Evolutionary conservation across 225 moss, liverwort and hornwort species (phyloP).

Genomic region (Physcomitrellopsis africana): DNA sequence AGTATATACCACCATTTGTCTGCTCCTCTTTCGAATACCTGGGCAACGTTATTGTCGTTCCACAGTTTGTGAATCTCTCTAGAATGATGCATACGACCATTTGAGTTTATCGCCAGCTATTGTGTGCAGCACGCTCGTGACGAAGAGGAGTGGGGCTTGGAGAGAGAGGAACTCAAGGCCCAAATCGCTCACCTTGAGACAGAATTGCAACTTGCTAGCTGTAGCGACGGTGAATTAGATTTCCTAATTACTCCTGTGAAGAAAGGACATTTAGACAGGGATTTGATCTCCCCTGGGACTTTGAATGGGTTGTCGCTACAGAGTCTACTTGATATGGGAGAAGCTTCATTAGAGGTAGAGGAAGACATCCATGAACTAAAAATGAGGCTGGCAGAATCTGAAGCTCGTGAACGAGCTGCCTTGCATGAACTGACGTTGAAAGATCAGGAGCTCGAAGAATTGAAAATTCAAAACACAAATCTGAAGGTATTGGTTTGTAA

Average conservation of each 20-base stretch:
- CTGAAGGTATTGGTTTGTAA: constrained; percentile 44
- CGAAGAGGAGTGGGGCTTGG: constrained; percentile 54
- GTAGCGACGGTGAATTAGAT: constrained; percentile 54
- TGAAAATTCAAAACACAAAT: constrained; percentile 33
- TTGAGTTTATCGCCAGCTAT: constrained; percentile 12
- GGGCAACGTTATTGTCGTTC: background rate
- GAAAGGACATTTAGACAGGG: constrained; percentile 41
- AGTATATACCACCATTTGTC: background rate
- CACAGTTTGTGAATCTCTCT: background rate
- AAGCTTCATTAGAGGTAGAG: constrained; percentile 65
- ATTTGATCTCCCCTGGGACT: constrained; percentile 40
- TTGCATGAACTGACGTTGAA: constrained; percentile 41
- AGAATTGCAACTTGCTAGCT: constrained; percentile 46
- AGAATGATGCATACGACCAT: background rate
- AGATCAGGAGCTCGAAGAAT: constrained; percentile 38
- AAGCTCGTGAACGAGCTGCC: constrained; percentile 49
- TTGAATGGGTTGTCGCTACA: constrained; percentile 55
- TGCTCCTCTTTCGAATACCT: background rate
- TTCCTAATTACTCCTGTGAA: constrained; percentile 57
- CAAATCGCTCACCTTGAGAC: constrained; percentile 50
- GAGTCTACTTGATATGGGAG: constrained; percentile 66
- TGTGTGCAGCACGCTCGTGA: constrained; percentile 50
- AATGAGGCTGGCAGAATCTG: constrained; percentile 43
- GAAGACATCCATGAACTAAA: constrained; percentile 56
- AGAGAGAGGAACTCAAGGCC: constrained; percentile 54